Percentiles rank a stretch among this genome's conserved stretches.
Evolutionary conservation across 2,329 filamentous ascomycete genomes (phyloP).

Genomic region (Calonectria naviculata): DNA sequence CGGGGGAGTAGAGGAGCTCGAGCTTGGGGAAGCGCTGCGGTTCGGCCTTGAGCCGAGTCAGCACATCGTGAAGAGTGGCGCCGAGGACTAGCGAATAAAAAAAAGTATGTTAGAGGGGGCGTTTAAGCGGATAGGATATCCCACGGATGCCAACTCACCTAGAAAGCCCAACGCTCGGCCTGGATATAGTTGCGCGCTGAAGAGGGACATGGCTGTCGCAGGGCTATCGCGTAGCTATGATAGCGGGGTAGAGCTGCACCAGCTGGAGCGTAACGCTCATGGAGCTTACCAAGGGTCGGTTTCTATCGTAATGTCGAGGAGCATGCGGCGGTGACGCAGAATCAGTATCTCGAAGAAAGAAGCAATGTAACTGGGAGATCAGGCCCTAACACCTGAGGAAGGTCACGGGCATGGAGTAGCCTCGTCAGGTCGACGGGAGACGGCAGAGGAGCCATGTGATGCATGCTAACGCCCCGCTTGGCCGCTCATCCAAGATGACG

Average conservation of each 20-base stretch:
- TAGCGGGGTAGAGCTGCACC: constrained; percentile 35
- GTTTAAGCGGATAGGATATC: not conserved
- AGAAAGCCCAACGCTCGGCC: constrained; percentile 75
- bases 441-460: constrained; percentile 20
- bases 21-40: constrained; percentile 85
- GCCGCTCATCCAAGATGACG: constrained; percentile 15
- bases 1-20: constrained; percentile 83
- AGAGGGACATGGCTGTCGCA: constrained; percentile 55
- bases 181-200: constrained; percentile 73
- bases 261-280: constrained; percentile 29
- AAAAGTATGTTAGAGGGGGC: not conserved
- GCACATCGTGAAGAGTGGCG: constrained; percentile 88
- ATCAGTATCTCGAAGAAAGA: not conserved
- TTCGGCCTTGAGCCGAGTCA: constrained; percentile 89
- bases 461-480: constrained; percentile 2
- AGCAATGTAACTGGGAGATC: not conserved
- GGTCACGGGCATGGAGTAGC: constrained; percentile 31
- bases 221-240: constrained; percentile 26
- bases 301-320: constrained; percentile 1
- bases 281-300: constrained; percentile 13
- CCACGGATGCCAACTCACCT: constrained; percentile 45
- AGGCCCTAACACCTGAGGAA: not conserved
- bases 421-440: not conserved
- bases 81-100: constrained; percentile 75
- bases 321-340: constrained; percentile 17